Conservation (phyloP, 805 yeast genomes). For the Starmerella riodocensis region DNA sequence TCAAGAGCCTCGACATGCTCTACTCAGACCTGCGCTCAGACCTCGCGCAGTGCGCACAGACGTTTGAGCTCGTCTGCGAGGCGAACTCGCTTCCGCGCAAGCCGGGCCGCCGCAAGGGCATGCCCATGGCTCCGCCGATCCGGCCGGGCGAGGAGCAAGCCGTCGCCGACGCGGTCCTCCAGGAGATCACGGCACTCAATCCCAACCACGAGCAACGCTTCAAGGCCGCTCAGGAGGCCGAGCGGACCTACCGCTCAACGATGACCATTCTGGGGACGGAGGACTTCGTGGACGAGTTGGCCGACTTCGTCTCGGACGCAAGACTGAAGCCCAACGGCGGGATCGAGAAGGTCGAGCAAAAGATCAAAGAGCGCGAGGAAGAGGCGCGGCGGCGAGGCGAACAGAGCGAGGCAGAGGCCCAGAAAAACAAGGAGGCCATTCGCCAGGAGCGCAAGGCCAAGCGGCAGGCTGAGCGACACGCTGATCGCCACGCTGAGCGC, state of each 20-base stretch:
- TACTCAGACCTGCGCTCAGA: constrained; percentile 70
- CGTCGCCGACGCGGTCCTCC: constrained; percentile 43
- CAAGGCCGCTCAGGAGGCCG: constrained; percentile 83
- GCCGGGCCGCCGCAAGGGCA: constrained; percentile 2
- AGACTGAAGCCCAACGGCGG: constrained; percentile 78
- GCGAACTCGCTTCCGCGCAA: constrained; percentile 13
- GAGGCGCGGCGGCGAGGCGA: constrained; percentile 41
- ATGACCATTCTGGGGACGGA: constrained; percentile 44
- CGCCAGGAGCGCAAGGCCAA: constrained; percentile 16
- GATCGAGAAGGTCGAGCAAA: constrained; percentile 67
- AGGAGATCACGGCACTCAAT: constrained; percentile 61
- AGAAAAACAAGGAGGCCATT: constrained; percentile 14
- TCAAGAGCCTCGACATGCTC: constrained; percentile 79
- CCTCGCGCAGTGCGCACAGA: constrained; percentile 63
- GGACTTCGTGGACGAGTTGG: constrained; percentile 75
- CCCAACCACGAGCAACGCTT: constrained; percentile 79
- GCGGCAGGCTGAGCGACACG: neutral
- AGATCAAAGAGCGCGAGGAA: constrained; percentile 49
- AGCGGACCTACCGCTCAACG: constrained; percentile 61
- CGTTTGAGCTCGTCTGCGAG: constrained; percentile 50
- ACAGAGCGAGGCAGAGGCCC: constrained; percentile 23
- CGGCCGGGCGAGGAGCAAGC: constrained; percentile 17
- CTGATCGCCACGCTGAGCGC: neutral
- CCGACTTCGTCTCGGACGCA: constrained; percentile 65
- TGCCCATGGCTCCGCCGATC: constrained; percentile 32